phyloP scores from a whole-genome alignment of 2,329 filamentous ascomycete species.

The Colletotrichum higginsianum region DNA sequence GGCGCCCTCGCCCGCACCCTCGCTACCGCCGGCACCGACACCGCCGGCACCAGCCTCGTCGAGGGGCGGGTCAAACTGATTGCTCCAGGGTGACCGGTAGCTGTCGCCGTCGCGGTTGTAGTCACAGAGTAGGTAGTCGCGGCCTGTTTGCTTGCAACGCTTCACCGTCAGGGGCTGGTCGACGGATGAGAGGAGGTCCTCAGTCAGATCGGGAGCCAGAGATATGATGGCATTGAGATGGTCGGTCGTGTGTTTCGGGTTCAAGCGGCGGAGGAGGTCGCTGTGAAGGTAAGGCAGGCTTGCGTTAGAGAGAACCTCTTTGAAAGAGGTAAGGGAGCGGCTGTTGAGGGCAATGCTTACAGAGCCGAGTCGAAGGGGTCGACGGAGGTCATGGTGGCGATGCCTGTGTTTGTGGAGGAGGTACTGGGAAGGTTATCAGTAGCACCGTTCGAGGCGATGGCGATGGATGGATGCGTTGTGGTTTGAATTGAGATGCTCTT shows the following conservation, averaged over 20 bases:
- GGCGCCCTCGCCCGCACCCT: slow-evolving; percentile 81
- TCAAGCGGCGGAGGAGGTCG: slow-evolving; percentile 97
- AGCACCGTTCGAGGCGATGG: not conserved
- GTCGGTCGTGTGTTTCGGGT: slow-evolving; percentile 89
- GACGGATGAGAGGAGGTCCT: slow-evolving; percentile 97
- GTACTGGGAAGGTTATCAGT: not conserved
- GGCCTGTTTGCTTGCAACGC: slow-evolving; percentile 88
- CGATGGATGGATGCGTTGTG: slow-evolving; percentile 15
- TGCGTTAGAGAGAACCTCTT: slow-evolving; percentile 31
- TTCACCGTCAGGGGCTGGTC: slow-evolving; percentile 93
- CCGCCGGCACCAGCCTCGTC: slow-evolving; percentile 71
- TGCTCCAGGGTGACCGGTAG: slow-evolving; percentile 98
- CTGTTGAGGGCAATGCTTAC: slow-evolving; percentile 62
- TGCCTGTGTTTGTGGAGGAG: not conserved
- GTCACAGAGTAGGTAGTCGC: slow-evolving; percentile 98
- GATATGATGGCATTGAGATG: slow-evolving; percentile 92
- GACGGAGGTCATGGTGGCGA: slow-evolving; percentile 62
- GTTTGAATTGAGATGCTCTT: slow-evolving; percentile 13
- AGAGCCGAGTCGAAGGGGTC: slow-evolving; percentile 84
- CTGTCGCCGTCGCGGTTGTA: slow-evolving; percentile 99
- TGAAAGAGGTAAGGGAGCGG: slow-evolving; percentile 19
- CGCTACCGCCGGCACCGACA: slow-evolving; percentile 66
- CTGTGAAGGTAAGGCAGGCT: slow-evolving; percentile 62
- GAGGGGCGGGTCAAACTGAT: slow-evolving; percentile 95
- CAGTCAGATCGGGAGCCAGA: slow-evolving; percentile 91